These are phyloP conservation scores for Iodosphaeria phyllophila DNA, from an alignment of 2,329 filamentous ascomycete species.

Conservation along the genomic window DNA sequence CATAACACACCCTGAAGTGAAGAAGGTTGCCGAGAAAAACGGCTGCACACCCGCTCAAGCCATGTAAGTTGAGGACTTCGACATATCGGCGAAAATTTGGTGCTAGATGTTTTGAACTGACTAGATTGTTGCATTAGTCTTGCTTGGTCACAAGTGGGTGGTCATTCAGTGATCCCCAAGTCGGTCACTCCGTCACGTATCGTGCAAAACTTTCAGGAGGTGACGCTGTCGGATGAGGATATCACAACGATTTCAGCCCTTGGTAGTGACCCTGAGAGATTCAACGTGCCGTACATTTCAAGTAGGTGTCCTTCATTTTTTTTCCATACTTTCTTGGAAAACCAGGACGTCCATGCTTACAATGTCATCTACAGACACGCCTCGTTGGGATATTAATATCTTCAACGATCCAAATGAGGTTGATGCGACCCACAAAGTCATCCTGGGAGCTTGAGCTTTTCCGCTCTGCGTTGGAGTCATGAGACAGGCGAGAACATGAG, in stretches of 20 bases:
- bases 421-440: constrained; percentile 26
- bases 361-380: constrained; percentile 20
- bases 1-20: constrained; percentile 35
- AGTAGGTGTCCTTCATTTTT: constrained; percentile 14
- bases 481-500: background rate
- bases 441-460: constrained; percentile 8
- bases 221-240: constrained; percentile 38
- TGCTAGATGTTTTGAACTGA: no score
- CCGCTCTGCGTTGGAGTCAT: background rate
- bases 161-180: constrained; percentile 59
- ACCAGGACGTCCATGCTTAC: background rate
- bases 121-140: no score
- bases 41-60: constrained; percentile 23
- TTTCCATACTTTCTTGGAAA: background rate
- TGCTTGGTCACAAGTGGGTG: constrained; percentile 38
- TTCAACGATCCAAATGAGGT: constrained; percentile 34
- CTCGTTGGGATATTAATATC: constrained; percentile 37
- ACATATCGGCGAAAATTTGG: background rate
- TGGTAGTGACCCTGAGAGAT: constrained; percentile 28
- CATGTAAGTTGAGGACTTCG: constrained; percentile 7
- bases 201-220: constrained; percentile 48
- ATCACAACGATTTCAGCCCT: constrained; percentile 42
- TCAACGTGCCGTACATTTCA: constrained; percentile 21
- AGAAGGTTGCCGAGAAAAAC: constrained; percentile 34
- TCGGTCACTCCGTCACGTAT: constrained; percentile 51